Evolutionary conservation across 495 filamentous ascomycete species (phyloP).

Genomic region (Penicillium antarcticum): DNA sequence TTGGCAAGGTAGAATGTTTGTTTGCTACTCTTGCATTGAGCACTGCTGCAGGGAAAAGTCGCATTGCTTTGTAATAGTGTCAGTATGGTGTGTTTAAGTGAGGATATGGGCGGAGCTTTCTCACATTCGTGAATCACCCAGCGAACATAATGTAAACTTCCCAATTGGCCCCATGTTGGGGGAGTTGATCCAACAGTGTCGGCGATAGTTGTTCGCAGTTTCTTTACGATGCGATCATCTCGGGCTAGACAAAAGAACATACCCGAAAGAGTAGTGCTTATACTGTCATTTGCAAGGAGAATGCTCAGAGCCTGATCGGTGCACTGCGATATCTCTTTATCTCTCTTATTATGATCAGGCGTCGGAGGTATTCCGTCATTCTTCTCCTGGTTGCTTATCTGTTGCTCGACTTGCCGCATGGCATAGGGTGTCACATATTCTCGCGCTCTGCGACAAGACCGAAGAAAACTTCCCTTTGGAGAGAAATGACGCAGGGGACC

Average conservation of each 20-base stretch:
- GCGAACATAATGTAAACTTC: slow-evolving; percentile 11
- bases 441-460: not conserved
- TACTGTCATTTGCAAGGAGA: slow-evolving; percentile 17
- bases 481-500: not conserved
- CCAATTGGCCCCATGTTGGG: slow-evolving; percentile 15
- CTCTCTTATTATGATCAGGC: no score
- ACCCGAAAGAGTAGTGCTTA: slow-evolving; percentile 14
- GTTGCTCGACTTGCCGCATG: not conserved
- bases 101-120: not conserved
- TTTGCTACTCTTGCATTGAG: not conserved
- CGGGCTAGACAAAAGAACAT: slow-evolving; percentile 12
- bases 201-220: slow-evolving; percentile 11
- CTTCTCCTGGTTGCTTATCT: not conserved
- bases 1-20: slow-evolving; percentile 3
- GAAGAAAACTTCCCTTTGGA: not conserved
- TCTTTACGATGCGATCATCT: slow-evolving; percentile 6
- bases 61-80: not conserved
- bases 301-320: slow-evolving; percentile 11
- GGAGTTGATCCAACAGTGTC: slow-evolving; percentile 6
- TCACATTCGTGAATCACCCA: slow-evolving; percentile 16
- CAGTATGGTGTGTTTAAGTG: not conserved
- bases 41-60: not conserved
- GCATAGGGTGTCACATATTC: not conserved
- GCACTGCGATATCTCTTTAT: not conserved
- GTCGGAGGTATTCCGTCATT: not conserved